phyloP scores from a whole-genome alignment of 2,329 filamentous ascomycete genomes.

The Tolypocladium sp. region DNA sequence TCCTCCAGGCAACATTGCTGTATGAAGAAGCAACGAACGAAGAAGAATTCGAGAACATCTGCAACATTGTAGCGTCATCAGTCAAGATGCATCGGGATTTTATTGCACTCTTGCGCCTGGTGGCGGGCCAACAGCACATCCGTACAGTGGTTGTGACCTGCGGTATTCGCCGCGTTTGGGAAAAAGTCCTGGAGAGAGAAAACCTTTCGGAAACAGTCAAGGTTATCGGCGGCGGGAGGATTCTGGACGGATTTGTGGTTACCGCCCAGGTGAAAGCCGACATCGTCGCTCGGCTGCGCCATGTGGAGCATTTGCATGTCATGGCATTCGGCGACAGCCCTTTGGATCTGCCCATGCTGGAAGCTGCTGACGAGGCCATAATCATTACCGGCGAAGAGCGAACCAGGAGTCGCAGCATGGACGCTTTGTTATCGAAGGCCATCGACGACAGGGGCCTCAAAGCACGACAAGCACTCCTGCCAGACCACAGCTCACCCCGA shows the following conservation, averaged over 20 bases:
- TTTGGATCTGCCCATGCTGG: slow-evolving; percentile 49
- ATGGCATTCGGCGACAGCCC: slow-evolving; percentile 53
- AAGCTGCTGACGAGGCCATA: slow-evolving; percentile 39
- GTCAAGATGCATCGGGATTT: slow-evolving; percentile 40
- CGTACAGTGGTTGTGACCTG: slow-evolving; percentile 44
- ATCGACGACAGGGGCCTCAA: slow-evolving; percentile 29
- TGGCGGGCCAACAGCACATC: slow-evolving; percentile 23
- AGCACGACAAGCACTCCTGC: slow-evolving; percentile 38
- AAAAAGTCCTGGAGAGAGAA: slow-evolving; percentile 36
- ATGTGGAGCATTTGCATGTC: slow-evolving; percentile 31
- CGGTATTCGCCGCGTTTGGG: slow-evolving; percentile 45
- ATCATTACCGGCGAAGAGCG: slow-evolving; percentile 43
- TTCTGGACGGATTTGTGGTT: slow-evolving; percentile 39
- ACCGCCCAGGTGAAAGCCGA: slow-evolving; percentile 38
- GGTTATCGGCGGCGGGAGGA: slow-evolving; percentile 43
- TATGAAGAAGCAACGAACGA: slow-evolving; percentile 36
- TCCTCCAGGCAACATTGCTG: slow-evolving; percentile 42
- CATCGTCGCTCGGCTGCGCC: slow-evolving; percentile 32
- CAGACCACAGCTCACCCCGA: slow-evolving; percentile 25
- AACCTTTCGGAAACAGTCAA: slow-evolving; percentile 31
- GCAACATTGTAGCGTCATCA: slow-evolving; percentile 29
- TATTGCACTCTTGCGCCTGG: slow-evolving; percentile 26
- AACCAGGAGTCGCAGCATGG: slow-evolving; percentile 43
- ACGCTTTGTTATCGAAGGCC: slow-evolving; percentile 28
- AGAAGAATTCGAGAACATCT: slow-evolving; percentile 32